Percentiles rank a stretch among this genome's conserved stretches.
Conservation (phyloP, 2,329 filamentous ascomycete genomes). For the Helminthosporium solani region DNA sequence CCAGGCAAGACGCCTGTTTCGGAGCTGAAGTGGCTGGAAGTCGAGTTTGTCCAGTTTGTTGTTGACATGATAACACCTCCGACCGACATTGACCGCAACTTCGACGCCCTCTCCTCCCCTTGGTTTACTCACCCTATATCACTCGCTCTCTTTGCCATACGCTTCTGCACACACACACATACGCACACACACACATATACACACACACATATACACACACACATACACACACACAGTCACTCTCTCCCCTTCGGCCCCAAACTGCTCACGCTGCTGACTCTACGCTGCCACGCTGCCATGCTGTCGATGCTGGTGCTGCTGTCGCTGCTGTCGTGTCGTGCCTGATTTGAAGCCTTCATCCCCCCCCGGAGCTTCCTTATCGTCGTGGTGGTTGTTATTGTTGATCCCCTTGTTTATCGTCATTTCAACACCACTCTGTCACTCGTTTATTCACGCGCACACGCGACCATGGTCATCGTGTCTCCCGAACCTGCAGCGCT, state of each 20-base stretch:
- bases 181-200: too few species aligned
- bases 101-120: too few species aligned
- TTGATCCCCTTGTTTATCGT: too few species aligned
- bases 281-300: constrained; percentile 25
- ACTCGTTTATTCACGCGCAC: constrained; percentile 28
- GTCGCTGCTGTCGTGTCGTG: constrained; percentile 9
- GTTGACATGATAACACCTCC: constrained; percentile 1
- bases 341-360: not conserved
- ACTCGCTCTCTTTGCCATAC: too few species aligned
- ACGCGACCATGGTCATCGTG: constrained; percentile 72
- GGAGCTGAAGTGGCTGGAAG: constrained; percentile 10
- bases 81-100: not conserved
- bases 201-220: too few species aligned
- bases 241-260: not conserved
- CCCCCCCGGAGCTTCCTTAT: not conserved
- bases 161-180: too few species aligned
- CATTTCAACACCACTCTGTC: constrained; percentile 28
- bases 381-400: too few species aligned
- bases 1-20: constrained; percentile 24
- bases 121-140: constrained; percentile 4
- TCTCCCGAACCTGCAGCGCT: constrained; percentile 73
- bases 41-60: constrained; percentile 19
- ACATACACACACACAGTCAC: not conserved
- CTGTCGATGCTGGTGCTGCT: too few species aligned
- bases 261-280: constrained; percentile 8